Evolutionary conservation across 768 basidiomycete species (phyloP).

Genomic region (Dioszegia hungarica): DNA sequence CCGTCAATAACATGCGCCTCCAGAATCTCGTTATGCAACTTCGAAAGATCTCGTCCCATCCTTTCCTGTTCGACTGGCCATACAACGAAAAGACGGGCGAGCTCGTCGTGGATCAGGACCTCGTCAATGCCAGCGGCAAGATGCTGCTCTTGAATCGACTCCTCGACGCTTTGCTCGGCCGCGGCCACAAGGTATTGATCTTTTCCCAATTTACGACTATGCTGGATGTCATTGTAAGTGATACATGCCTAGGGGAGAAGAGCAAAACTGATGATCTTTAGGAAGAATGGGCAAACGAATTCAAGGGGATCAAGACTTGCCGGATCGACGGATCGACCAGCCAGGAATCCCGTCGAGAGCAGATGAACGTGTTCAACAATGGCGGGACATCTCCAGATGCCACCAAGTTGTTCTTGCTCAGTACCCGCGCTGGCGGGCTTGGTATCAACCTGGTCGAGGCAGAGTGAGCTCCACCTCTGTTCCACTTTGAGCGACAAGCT

Average conservation of each 20-base stretch:
- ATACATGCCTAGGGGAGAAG: slow-evolving; percentile 20
- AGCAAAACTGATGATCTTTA: slow-evolving; percentile 4
- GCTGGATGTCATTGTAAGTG: slow-evolving; percentile 88
- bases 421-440: slow-evolving; percentile 92
- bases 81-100: slow-evolving; percentile 60
- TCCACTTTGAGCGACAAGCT: not conserved
- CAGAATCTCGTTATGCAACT: slow-evolving; percentile 97
- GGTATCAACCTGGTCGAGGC: slow-evolving; percentile 70
- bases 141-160: slow-evolving; percentile 93
- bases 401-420: slow-evolving; percentile 59
- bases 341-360: slow-evolving; percentile 72
- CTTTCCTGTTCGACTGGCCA: slow-evolving; percentile 84
- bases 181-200: slow-evolving; percentile 72
- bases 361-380: slow-evolving; percentile 79
- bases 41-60: slow-evolving; percentile 75
- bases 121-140: slow-evolving; percentile 85
- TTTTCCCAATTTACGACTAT: slow-evolving; percentile 87
- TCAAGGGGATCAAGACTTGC: slow-evolving; percentile 76
- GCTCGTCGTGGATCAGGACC: slow-evolving; percentile 66
- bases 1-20: slow-evolving; percentile 85
- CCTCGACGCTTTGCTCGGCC: slow-evolving; percentile 70
- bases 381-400: slow-evolving; percentile 57
- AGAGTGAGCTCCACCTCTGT: slow-evolving; percentile 27
- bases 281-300: slow-evolving; percentile 80
- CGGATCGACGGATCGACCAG: slow-evolving; percentile 86